A percentile compares a stretch with the other conserved stretches of the same genome.
phyloP scores from a whole-genome alignment of 306 rosid genomes.

The Benincasa hispida region DNA sequence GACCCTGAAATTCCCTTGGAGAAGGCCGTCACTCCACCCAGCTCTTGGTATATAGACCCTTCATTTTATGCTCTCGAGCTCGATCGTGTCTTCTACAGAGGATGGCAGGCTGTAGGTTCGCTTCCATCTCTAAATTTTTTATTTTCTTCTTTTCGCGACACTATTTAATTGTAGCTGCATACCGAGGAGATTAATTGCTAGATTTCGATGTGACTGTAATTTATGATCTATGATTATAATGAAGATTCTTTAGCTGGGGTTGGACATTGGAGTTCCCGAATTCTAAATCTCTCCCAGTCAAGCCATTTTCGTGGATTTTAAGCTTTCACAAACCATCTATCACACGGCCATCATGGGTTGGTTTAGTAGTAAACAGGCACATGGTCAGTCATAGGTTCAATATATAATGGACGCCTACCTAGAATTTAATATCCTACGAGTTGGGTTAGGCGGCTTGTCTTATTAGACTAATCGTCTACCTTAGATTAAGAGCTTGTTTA shows the following conservation, averaged over 20 bases:
- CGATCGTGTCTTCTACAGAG: conserved; percentile 51
- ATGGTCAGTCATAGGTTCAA: too few species aligned
- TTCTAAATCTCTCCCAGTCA: not conserved
- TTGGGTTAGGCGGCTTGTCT: too few species aligned
- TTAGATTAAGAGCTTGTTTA: too few species aligned
- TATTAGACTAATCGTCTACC: too few species aligned
- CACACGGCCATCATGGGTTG: too few species aligned
- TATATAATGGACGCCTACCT: too few species aligned
- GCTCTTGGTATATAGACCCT: conserved; percentile 70
- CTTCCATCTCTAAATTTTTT: not conserved
- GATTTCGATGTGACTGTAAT: not conserved
- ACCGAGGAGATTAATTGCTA: not conserved
- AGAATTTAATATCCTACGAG: too few species aligned
- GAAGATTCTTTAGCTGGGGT: not conserved
- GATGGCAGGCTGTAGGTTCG: conserved; percentile 88
- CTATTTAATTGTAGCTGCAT: not conserved
- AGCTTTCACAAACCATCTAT: too few species aligned
- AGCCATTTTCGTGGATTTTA: too few species aligned
- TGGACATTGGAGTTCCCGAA: not conserved
- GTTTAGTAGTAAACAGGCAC: too few species aligned
- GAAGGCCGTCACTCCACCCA: conserved; percentile 73
- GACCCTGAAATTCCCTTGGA: conserved; percentile 54
- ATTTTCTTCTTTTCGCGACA: not conserved
- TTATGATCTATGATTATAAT: not conserved
- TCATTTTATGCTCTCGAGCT: conserved; percentile 57